Evolutionary conservation across 129 eudicot species (phyloP).

Genomic region (Chrysanthemum lavandulifolium): DNA sequence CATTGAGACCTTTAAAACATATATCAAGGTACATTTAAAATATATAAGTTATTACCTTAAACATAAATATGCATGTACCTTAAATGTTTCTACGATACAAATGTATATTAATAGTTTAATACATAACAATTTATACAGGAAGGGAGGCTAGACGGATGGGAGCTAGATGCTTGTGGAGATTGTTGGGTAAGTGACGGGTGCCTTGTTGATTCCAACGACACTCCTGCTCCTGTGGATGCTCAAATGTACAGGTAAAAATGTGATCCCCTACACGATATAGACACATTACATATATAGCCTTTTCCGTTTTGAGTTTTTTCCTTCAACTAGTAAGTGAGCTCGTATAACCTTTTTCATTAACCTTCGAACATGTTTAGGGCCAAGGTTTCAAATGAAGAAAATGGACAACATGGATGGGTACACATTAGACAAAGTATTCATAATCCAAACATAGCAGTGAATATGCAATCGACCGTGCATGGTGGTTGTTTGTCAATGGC

Average conservation of each 20-base stretch:
- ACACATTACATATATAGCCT: not conserved
- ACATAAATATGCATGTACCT: not conserved
- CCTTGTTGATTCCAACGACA: conserved; percentile 85
- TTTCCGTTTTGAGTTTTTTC: too few relatives aligned
- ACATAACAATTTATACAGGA: conserved; percentile 35
- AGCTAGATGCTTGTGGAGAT: conserved; percentile 89
- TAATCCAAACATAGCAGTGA: conserved; percentile 87
- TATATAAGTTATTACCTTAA: not conserved
- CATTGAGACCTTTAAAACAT: conserved; percentile 64
- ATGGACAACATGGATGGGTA: conserved; percentile 82
- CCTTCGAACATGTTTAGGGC: conserved; percentile 43
- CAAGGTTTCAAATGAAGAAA: conserved; percentile 50
- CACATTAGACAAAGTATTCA: conserved; percentile 93
- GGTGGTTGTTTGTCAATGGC: conserved; percentile 84
- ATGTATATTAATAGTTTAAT: not conserved
- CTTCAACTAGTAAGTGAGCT: conserved; percentile 1
- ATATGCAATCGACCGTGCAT: conserved; percentile 72
- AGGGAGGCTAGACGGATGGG: conserved; percentile 74
- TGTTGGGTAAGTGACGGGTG: conserved; percentile 99
- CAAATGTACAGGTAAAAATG: conserved; percentile 86
- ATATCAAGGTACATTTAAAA: conserved; percentile 47
- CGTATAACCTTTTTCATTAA: not conserved
- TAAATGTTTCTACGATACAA: not conserved
- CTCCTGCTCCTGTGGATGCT: conserved; percentile 81
- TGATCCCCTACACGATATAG: not conserved